Percentiles rank a stretch among this genome's conserved stretches.
These are phyloP conservation scores for Chaetomium cochliodes DNA, from an alignment of 495 filamentous ascomycete species.

Conservation along the genomic window DNA sequence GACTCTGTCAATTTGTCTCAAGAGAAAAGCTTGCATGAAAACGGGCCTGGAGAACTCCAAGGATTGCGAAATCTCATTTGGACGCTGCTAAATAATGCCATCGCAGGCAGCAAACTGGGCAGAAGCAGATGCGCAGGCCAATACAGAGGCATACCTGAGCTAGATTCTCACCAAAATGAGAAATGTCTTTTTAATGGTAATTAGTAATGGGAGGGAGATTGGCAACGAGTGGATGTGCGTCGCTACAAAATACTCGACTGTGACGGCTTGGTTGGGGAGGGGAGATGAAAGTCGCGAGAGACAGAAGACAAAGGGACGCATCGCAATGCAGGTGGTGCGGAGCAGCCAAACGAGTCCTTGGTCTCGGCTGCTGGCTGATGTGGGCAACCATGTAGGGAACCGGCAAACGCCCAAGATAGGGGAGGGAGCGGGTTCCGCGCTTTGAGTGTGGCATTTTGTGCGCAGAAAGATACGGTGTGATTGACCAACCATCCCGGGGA, in stretches of 20 bases:
- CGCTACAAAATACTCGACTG: too few species aligned
- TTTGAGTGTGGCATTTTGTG: constrained; percentile 17
- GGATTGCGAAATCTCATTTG: too few species aligned
- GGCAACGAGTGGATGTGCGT: too few species aligned
- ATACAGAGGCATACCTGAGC: too few species aligned
- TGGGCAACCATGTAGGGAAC: constrained; percentile 1
- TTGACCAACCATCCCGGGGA: constrained; percentile 21
- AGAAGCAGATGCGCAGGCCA: too few species aligned
- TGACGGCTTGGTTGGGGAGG: not conserved
- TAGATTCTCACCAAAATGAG: not conserved
- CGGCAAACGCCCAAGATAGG: constrained; percentile 3
- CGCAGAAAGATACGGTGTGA: constrained; percentile 16
- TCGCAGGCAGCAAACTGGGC: too few species aligned
- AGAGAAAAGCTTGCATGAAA: too few species aligned
- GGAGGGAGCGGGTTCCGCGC: not conserved
- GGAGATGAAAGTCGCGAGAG: not conserved
- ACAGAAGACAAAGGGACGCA: not conserved
- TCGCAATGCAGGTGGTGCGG: not conserved
- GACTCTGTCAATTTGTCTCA: not conserved
- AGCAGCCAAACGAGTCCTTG: constrained; percentile 3
- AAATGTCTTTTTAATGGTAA: too few species aligned
- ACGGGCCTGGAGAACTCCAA: too few species aligned
- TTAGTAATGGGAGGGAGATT: too few species aligned
- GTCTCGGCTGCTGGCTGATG: constrained; percentile 10
- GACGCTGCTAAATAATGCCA: too few species aligned